Evolutionary conservation across 1,284 basidiomycete genomes (phyloP).

Genomic region (Cutaneotrichosporon sp.): DNA sequence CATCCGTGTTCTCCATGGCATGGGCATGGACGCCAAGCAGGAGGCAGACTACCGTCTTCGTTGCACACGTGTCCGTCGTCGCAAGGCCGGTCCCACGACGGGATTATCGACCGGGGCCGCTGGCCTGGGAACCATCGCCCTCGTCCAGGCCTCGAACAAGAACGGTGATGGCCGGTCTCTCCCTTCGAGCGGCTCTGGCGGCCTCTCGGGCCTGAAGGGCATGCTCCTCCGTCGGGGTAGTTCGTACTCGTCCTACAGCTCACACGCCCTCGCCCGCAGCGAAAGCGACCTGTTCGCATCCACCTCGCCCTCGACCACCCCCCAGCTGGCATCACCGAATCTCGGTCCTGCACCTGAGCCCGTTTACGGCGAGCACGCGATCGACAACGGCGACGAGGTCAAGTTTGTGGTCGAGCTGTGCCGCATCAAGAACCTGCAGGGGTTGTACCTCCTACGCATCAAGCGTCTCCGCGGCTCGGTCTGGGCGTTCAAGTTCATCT

Average conservation of each 20-base stretch:
- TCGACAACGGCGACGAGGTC: constrained; percentile 88
- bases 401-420: constrained; percentile 90
- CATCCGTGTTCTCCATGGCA: constrained; percentile 70
- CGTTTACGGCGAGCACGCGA: constrained; percentile 70
- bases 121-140: constrained; percentile 63
- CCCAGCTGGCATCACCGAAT: constrained; percentile 18
- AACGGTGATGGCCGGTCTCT: constrained; percentile 69
- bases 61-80: constrained; percentile 71
- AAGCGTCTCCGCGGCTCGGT: constrained; percentile 86
- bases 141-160: constrained; percentile 74
- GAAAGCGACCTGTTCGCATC: constrained; percentile 48
- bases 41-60: constrained; percentile 87
- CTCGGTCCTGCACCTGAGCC: constrained; percentile 55
- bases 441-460: constrained; percentile 84
- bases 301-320: constrained; percentile 43
- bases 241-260: constrained; percentile 65
- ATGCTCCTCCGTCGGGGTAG: constrained; percentile 82
- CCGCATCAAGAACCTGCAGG: constrained; percentile 77
- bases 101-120: constrained; percentile 40
- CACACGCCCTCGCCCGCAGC: constrained; percentile 32
- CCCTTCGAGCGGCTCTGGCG: constrained; percentile 66
- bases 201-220: constrained; percentile 70
- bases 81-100: constrained; percentile 58
- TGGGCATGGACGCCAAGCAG: constrained; percentile 85
- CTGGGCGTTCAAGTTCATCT: constrained; percentile 90